Base-by-base conservation (phyloP, 2,329 filamentous ascomycete genomes). In the Ambrosiella xylebori region DNA sequence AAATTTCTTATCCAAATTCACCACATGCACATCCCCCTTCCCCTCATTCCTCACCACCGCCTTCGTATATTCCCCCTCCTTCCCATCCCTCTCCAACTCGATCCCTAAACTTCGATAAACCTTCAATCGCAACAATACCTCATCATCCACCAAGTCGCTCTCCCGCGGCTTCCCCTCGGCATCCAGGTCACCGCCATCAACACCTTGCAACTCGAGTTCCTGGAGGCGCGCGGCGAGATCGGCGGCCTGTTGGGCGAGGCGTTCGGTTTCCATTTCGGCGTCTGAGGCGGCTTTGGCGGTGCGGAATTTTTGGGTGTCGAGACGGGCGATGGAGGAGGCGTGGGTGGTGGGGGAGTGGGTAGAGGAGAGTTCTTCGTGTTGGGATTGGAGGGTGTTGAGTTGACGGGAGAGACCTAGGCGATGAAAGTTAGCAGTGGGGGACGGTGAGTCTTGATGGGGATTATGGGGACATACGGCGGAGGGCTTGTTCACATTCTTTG, bases 221-320 rank as follows among this genome's bases (percentile, higher is more conserved):
- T 86, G 83, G 65, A 96, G 72, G 8, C 85, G 78, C 49, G 82
- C 82, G 61, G 82, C 81, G 59, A 96, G 73, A 65, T 90, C 81
- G 12, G 83, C 85, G 5, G 88, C 73, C 69, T 94, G 87, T 5
- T 81, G 80, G 59, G 86, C 82, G 51, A 97, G 74, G n/a, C 91
- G 78, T 74, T 97, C 91, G n/a, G 86, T 86, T 72, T 98, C 93
- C 66, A 91, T 89, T 73, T 96, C 90, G 6, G 93, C 75, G 68
- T 97, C 91, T 1, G 81, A 85, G 0, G 87, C 88, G 13, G 86
- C 82, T 71, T 97, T 97, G n/a, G 91, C 91, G 59, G 88, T 84
- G 64, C 89, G 84, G 72, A 97, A 97, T 68, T 96, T 96, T 64
- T 90, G 83, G 1, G 88, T 95, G 71, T 97, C 91, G 61, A 96